phyloP scores from a whole-genome alignment of 192 early-diverging fungal species.

The Backusella macrospora region DNA sequence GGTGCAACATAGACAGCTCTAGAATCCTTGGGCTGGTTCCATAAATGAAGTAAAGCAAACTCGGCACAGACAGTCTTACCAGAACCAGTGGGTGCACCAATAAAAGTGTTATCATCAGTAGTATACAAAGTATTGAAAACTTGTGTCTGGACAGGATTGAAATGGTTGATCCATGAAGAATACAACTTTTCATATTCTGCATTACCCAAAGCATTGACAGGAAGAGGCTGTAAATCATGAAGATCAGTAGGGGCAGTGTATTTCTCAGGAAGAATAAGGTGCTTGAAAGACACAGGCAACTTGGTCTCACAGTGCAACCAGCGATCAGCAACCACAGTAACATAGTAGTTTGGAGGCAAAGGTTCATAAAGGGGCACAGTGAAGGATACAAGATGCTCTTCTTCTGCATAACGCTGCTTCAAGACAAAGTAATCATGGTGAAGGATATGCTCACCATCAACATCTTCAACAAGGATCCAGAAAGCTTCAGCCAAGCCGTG shows the following conservation, averaged over 20 bases:
- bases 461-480: slow-evolving; percentile 95
- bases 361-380: slow-evolving; percentile 92
- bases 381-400: slow-evolving; percentile 88
- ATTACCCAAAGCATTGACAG: slow-evolving; percentile 77
- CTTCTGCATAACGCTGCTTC: slow-evolving; percentile 78
- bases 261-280: slow-evolving; percentile 90
- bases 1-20: slow-evolving; percentile 93
- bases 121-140: slow-evolving; percentile 89
- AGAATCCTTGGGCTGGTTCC: slow-evolving; percentile 66
- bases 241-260: slow-evolving; percentile 94
- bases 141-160: slow-evolving; percentile 98
- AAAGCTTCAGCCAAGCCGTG: slow-evolving; percentile 87
- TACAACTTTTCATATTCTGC: slow-evolving; percentile 75
- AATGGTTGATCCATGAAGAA: slow-evolving; percentile 57
- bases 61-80: slow-evolving; percentile 97
- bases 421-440: slow-evolving; percentile 92
- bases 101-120: slow-evolving; percentile 86
- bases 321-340: slow-evolving; percentile 89
- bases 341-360: slow-evolving; percentile 96
- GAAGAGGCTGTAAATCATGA: slow-evolving; percentile 90
- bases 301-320: slow-evolving; percentile 95
- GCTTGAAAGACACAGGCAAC: slow-evolving; percentile 90
- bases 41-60: slow-evolving; percentile 91
- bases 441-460: slow-evolving; percentile 86
- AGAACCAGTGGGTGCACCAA: slow-evolving; percentile 91